phyloP scores from a whole-genome alignment of 441 rosid species.

The Populus hybrid region DNA sequence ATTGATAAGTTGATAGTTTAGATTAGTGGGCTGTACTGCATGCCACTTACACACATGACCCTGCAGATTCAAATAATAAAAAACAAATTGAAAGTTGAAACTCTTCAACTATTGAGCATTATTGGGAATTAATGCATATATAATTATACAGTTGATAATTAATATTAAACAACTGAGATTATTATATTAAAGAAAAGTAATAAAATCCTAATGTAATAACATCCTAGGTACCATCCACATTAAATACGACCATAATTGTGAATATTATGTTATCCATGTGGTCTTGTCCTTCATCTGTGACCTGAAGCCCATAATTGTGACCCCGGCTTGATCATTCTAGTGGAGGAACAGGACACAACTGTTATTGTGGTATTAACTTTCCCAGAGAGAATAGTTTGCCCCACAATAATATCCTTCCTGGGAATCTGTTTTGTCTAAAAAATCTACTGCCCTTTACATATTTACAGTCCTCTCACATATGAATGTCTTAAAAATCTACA shows the following conservation, averaged over 20 bases:
- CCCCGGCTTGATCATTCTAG: not conserved
- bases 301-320: not conserved
- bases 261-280: slow-evolving; percentile 2
- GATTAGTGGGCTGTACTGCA: not conserved
- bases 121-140: not conserved
- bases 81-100: not conserved
- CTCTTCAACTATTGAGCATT: not conserved
- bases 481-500: not conserved
- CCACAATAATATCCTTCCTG: not conserved
- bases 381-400: not conserved
- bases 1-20: not conserved
- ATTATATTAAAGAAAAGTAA: not conserved
- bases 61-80: not conserved
- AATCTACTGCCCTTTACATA: not conserved
- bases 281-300: not conserved
- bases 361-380: not conserved
- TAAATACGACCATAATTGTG: too few relatives aligned
- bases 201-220: not conserved
- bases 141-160: not conserved
- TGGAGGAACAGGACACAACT: not conserved
- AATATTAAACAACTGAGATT: not conserved
- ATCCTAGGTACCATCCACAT: not conserved
- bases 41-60: not conserved
- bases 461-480: too few relatives aligned
- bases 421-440: not conserved